Base-by-base conservation (phyloP, 1,139 yeast genomes). In the Magnusiomyces paraingens region DNA sequence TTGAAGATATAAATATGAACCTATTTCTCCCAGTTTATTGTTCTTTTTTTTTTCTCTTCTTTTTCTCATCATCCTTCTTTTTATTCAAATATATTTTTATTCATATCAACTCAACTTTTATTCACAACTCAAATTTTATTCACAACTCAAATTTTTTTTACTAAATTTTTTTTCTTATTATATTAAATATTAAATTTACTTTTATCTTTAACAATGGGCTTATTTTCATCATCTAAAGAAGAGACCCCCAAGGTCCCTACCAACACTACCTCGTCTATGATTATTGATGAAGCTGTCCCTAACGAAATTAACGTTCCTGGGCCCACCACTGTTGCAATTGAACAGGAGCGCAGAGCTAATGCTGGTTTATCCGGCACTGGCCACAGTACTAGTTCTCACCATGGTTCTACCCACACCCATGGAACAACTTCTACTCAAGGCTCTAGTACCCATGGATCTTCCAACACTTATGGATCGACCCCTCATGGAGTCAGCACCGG, bases 241-340 rank as follows among this genome's bases (percentile, higher is more conserved):
- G 46, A 42, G 17, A 18, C 44, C 11, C 44, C 32, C 11, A 14
- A 42, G 17, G 26, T n/a, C 10, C 47, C 41, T 17, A 3, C 35
- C 44, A 17, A 15, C 4, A 42, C 46, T 14, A 18, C 49, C 11
- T 46, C 49, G 2, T 53, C 55, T 2, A 44, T 53, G 53, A 51
- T 53, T 15, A 50, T 53, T 39, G 53, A 53, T 29, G 53, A 53
- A 14, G 53, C 52, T 22, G 56, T 53, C 11, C 53, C 56, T 15
- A 21, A 18, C 4, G 46, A 45, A 41, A 29, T 49, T 17, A 40
- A 52, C 39, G 49, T 52, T 15, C 46, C 52, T 2, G 52, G 55
- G 5, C 55, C 55, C n/a, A 49, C 55, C 3, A 52, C 52, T 22
- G 40, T 50, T 26, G 55, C 50, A 22, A 49, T 49, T 36, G 52